phyloP scores from a whole-genome alignment of 768 basidiomycete genomes.

The Boletus rex-veris region DNA sequence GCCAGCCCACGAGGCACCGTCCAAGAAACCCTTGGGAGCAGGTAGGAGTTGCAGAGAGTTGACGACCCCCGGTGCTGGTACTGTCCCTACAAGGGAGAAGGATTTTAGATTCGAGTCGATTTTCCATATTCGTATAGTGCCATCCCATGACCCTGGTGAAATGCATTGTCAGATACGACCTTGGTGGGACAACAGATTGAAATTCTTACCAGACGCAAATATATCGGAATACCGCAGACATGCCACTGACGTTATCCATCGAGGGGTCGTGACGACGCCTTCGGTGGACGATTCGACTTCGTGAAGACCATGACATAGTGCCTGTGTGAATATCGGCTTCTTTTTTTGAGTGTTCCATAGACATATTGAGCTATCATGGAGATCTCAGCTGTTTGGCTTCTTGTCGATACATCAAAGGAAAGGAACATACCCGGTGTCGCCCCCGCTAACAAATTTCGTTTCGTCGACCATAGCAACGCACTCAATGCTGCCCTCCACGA shows the following conservation, averaged over 20 bases:
- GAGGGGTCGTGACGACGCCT: slow-evolving; percentile 69
- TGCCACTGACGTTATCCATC: slow-evolving; percentile 89
- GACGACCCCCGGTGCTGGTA: slow-evolving; percentile 74
- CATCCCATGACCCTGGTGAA: slow-evolving; percentile 86
- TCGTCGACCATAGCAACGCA: slow-evolving; percentile 96
- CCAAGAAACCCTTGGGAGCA: slow-evolving; percentile 41
- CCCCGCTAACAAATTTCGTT: slow-evolving; percentile 86
- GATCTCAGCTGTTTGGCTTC: neutral
- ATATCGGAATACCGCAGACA: slow-evolving; percentile 85
- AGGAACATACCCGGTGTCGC: slow-evolving; percentile 83
- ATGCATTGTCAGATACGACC: slow-evolving; percentile 3
- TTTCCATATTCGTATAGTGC: slow-evolving; percentile 86
- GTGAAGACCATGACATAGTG: slow-evolving; percentile 84
- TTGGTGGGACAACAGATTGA: neutral
- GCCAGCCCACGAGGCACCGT: slow-evolving; percentile 43
- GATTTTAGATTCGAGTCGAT: slow-evolving; percentile 75
- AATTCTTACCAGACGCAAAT: slow-evolving; percentile 73
- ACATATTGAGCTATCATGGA: slow-evolving; percentile 60
- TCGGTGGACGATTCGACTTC: slow-evolving; percentile 69
- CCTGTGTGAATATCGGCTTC: slow-evolving; percentile 86
- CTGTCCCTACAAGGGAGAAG: slow-evolving; percentile 62
- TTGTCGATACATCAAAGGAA: neutral
- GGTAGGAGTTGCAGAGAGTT: slow-evolving; percentile 85
- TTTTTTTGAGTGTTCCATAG: slow-evolving; percentile 93
- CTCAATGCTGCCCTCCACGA: slow-evolving; percentile 89